These are phyloP conservation scores for Xerocomellus amylosporus DNA, from an alignment of 768 basidiomycete genomes.

Conservation along the genomic window DNA sequence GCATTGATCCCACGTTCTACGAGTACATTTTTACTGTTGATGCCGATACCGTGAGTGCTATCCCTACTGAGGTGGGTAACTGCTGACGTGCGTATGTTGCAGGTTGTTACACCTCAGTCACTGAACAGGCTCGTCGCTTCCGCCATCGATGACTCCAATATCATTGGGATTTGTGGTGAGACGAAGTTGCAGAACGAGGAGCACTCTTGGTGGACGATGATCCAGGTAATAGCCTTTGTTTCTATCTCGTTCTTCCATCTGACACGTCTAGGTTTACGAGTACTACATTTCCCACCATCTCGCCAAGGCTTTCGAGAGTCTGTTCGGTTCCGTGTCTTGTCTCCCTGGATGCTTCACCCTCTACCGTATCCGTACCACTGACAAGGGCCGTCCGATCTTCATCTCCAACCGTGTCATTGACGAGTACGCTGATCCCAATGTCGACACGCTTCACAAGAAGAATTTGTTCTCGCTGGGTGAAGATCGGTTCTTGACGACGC, in stretches of 20 bases:
- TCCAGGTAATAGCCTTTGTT: conserved; percentile 44
- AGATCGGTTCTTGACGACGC: conserved; percentile 68
- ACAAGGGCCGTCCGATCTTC: conserved; percentile 69
- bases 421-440: conserved; percentile 62
- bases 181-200: conserved; percentile 67
- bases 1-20: conserved; percentile 73
- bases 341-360: conserved; percentile 73
- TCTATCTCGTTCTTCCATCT: not conserved
- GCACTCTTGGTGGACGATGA: conserved; percentile 75
- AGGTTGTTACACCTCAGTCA: conserved; percentile 64
- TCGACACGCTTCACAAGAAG: conserved; percentile 73
- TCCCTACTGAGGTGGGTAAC: not conserved
- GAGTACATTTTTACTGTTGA: conserved; percentile 74
- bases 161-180: conserved; percentile 70
- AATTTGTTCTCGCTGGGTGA: conserved; percentile 67
- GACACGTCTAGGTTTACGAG: conserved; percentile 51
- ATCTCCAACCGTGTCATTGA: conserved; percentile 70
- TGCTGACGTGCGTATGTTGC: conserved; percentile 14
- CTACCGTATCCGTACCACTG: conserved; percentile 67
- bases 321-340: conserved; percentile 71
- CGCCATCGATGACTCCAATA: conserved; percentile 54
- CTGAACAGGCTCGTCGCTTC: conserved; percentile 68
- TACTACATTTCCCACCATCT: conserved; percentile 69
- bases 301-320: conserved; percentile 64
- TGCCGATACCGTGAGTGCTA: conserved; percentile 57